Percentiles rank a stretch among this genome's conserved stretches.
phyloP scores from a whole-genome alignment of 768 basidiomycete genomes.

The Lenzites betulinus region DNA sequence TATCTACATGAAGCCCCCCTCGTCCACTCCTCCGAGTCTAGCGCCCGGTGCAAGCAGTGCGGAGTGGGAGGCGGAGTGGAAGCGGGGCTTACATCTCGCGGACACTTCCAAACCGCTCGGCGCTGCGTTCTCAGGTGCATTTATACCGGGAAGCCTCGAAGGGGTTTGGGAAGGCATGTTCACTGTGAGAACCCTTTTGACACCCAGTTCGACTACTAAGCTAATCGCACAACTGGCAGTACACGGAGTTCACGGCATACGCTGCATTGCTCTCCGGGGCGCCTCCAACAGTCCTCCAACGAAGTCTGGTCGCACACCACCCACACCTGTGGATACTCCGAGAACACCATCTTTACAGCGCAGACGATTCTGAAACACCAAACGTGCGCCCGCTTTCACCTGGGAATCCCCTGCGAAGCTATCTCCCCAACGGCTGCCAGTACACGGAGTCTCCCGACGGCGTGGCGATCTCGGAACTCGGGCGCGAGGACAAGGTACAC shows the following conservation, averaged over 20 bases:
- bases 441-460: constrained; percentile 51
- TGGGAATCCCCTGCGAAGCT: constrained; percentile 65
- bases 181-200: constrained; percentile 47
- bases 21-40: constrained; percentile 25
- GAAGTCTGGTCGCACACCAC: constrained; percentile 78
- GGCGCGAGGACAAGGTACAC: constrained; percentile 30
- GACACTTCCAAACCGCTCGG: constrained; percentile 35
- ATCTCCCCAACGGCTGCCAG: constrained; percentile 56
- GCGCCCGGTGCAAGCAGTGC: constrained; percentile 34
- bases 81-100: constrained; percentile 31
- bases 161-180: constrained; percentile 84
- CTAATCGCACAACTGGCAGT: constrained; percentile 43
- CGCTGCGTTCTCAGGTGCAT: constrained; percentile 46
- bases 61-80: constrained; percentile 77
- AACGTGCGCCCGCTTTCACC: constrained; percentile 42
- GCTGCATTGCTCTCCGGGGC: constrained; percentile 73
- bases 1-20: constrained; percentile 30
- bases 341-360: constrained; percentile 61
- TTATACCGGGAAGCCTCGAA: constrained; percentile 67
- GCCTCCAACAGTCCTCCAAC: constrained; percentile 64
- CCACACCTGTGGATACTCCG: constrained; percentile 88
- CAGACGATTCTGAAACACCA: constrained; percentile 31
- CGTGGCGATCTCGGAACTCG: constrained; percentile 50
- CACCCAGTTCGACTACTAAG: not conserved
- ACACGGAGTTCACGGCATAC: constrained; percentile 85